Percentiles rank a stretch among this genome's conserved stretches.
These are phyloP conservation scores for Zygosaccharomyces siamensis DNA, from an alignment of 805 yeast species.

Conservation along the genomic window DNA sequence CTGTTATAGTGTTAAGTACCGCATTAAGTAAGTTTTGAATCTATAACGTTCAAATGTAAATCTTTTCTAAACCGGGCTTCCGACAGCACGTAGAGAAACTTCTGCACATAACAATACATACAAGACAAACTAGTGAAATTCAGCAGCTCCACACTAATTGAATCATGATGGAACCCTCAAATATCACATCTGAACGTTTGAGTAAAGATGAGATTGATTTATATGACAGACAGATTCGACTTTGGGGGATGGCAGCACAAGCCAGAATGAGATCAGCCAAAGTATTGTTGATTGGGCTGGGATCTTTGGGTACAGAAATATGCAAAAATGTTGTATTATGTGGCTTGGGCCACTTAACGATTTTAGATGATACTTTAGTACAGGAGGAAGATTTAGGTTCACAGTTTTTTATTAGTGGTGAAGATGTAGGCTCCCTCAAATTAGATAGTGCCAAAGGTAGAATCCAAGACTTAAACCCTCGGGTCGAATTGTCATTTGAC, in stretches of 20 bases:
- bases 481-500: slow-evolving; percentile 57
- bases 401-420: slow-evolving; percentile 64
- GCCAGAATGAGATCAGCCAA: slow-evolving; percentile 64
- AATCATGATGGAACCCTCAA: not conserved
- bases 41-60: not conserved
- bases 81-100: not conserved
- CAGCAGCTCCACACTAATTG: not conserved
- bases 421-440: slow-evolving; percentile 52
- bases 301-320: slow-evolving; percentile 77
- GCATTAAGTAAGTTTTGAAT: not conserved
- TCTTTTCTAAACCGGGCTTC: slow-evolving; percentile 1
- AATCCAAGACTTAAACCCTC: slow-evolving; percentile 70
- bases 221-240: slow-evolving; percentile 88
- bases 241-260: slow-evolving; percentile 97
- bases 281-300: slow-evolving; percentile 63
- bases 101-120: not conserved
- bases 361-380: slow-evolving; percentile 55
- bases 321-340: slow-evolving; percentile 82
- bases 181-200: slow-evolving; percentile 9
- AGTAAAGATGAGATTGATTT: slow-evolving; percentile 76
- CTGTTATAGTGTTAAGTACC: not conserved
- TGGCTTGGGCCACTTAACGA: slow-evolving; percentile 75
- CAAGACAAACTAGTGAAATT: not conserved
- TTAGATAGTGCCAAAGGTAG: slow-evolving; percentile 50
- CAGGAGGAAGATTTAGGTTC: slow-evolving; percentile 60